Base-by-base conservation (phyloP, 2,329 filamentous ascomycete species). In the Hymenoscyphus fraxineus region DNA sequence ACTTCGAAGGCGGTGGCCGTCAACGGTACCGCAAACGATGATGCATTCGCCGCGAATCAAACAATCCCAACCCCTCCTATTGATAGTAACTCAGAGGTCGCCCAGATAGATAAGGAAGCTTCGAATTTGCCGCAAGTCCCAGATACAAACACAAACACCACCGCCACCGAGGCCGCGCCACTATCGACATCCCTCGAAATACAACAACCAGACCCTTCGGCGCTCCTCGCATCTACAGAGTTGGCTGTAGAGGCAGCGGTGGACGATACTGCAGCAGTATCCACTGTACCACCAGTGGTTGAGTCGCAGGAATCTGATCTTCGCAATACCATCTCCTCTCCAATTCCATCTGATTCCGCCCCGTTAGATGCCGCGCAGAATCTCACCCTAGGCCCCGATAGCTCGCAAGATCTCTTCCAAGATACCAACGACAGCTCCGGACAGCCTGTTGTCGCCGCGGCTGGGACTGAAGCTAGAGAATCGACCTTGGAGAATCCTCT, bases 281-380 rank as follows among this genome's bases (percentile, higher is more conserved):
- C 72, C 15, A 66, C 72, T 19, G 66, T 75, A n/a, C 71, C 72
- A 47, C 71, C 73, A 15, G 65, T 74, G 9, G 67, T 76, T 27
- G 73, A 75, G 19, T 70, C 73, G 57, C 68, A 61, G 62, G 71
- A 73, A 47, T 76, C 74, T 40, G 73, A 76, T 66, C 64, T 76
- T 31, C 63, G 73, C 63, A 67, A 75, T 44, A 64, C 64, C 10
- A 47, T 62, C 22, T 59, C 64, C n/a, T 60, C 64, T 64, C 59
- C 61, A 3, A 56, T 55, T 58, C 61, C 56, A 57, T 32, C 65
- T 10, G 58, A 63, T 31, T 35, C 56, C 19, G 39, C 16, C 60
- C 56, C 32, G 32, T 7, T 35, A 2, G 59, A 63, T 31, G 32
- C 61, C 16, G 54, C 54, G 55, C 38, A 55, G 38, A 64, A 68